These are phyloP conservation scores for Antitrichia curtipendula DNA, from an alignment of 225 moss, liverwort and hornwort genomes.

Conservation along the genomic window DNA sequence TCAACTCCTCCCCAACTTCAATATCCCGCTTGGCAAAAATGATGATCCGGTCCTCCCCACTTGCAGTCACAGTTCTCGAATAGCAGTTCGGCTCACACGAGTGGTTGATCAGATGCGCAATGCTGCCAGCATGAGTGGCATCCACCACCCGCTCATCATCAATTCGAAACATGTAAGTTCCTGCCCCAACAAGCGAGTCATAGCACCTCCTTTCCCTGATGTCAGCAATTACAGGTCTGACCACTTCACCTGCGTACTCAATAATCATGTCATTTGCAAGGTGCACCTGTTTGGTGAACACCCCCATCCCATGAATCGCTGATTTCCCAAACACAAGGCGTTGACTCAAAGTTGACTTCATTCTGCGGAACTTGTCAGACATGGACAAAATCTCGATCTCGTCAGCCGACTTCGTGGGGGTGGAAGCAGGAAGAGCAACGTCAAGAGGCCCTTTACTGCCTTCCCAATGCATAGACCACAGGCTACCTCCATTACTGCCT, in stretches of 20 bases:
- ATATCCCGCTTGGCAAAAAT: conserved; percentile 92
- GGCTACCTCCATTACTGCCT: conserved; percentile 37
- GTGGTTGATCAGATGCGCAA: conserved; percentile 97
- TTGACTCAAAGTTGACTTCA: conserved; percentile 76
- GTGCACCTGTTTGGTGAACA: conserved; percentile 86
- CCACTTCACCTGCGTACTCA: conserved; percentile 92
- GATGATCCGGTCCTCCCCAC: conserved; percentile 93
- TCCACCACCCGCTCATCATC: conserved; percentile 96
- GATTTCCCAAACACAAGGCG: conserved; percentile 97
- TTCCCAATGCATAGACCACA: conserved; percentile 87
- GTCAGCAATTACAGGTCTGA: conserved; percentile 77
- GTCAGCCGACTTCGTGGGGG: conserved; percentile 19
- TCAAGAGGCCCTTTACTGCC: conserved; percentile 26
- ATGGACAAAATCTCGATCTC: conserved; percentile 66
- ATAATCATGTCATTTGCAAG: conserved; percentile 88
- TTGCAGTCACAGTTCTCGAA: conserved; percentile 84
- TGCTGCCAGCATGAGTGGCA: conserved; percentile 91
- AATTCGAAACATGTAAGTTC: conserved; percentile 99
- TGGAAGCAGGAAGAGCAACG: neutral
- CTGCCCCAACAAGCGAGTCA: conserved; percentile 93
- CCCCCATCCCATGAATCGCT: conserved; percentile 98
- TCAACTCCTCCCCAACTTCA: conserved; percentile 65
- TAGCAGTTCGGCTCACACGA: conserved; percentile 99
- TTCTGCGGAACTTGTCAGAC: conserved; percentile 86
- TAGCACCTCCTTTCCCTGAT: conserved; percentile 84